Evolutionary conservation across 2,329 filamentous ascomycete genomes (phyloP).

Genomic region (Arthrobotrys sphaeroides): DNA sequence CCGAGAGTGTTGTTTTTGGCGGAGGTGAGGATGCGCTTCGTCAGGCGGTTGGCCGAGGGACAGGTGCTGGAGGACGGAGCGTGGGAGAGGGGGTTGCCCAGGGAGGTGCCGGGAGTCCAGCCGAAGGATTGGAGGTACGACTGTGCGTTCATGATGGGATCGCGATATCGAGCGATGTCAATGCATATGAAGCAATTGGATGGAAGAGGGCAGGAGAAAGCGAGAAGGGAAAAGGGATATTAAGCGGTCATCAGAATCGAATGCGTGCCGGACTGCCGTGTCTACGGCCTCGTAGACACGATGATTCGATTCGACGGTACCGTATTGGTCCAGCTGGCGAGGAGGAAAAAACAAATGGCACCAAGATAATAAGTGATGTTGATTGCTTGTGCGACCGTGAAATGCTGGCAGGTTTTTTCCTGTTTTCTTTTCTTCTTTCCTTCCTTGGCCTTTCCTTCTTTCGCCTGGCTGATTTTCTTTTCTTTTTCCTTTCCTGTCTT

Average conservation of each 20-base stretch:
- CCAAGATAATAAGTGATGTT: neutral
- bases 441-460: neutral
- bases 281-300: too few relatives aligned
- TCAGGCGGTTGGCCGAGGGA: constrained; percentile 23
- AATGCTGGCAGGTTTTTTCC: neutral
- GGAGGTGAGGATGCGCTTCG: constrained; percentile 47
- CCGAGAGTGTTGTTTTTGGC: constrained; percentile 51
- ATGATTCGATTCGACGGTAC: too few relatives aligned
- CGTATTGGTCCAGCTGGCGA: too few relatives aligned
- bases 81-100: constrained; percentile 50
- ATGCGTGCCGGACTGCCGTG: too few relatives aligned
- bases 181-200: too few relatives aligned
- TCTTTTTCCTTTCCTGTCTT: neutral
- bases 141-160: constrained; percentile 38
- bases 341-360: neutral
- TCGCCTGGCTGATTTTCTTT: neutral
- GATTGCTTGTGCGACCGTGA: neutral
- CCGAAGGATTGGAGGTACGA: constrained; percentile 52
- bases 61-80: constrained; percentile 10
- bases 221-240: too few relatives aligned
- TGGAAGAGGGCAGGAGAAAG: neutral
- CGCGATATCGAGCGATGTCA: neutral
- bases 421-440: neutral
- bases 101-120: constrained; percentile 48
- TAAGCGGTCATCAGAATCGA: too few relatives aligned